Evolutionary conservation across 1,284 basidiomycete species (phyloP), one percentile per base, ranked within the genome.

Genomic region (Kalmanozyma brasiliensis): DNA sequence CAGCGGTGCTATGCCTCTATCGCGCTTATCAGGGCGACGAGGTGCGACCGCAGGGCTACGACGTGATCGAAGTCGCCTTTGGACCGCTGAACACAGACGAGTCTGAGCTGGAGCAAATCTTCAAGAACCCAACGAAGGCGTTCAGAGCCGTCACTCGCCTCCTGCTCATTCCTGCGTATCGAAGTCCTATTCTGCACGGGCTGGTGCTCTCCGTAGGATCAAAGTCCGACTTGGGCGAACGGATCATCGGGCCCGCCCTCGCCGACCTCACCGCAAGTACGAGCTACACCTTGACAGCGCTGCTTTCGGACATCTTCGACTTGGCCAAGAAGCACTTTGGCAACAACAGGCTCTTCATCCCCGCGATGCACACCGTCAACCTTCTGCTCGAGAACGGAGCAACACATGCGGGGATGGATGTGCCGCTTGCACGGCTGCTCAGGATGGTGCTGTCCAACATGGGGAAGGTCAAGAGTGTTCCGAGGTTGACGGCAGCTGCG

Each of bases 1-100:
- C 75, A 3, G 82, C 85, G 13, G 55, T 71, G 4, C 35, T 72
- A 10, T 52, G 51, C 3, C 49, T 63, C 8, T 71, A 68, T 30
- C 24, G 22, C 7, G 63, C 58, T 2, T 57, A 57, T 14, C 8
- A 26, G 17, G 13, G 7, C 5, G 22, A 29, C 1, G 13, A 19
- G 0, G 5, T 16, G 2, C 45, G 43, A 17, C 64, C 64, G 3
- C 8, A 14, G 1, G 49, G 48, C 0, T 56, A 63, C 22, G 64
- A 61, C 4, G 37, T 72, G 8, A 65, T 74, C 5, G 51, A 49
- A 8, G 23, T 43, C 0, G 38, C 46, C 0, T 55, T 49, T 17
- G 62, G 62, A 5, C 24, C 40, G 2, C 16, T 24, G 8, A 32
- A 37, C 16, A 19, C 49, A 14, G 13, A 24, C 8, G 36, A 55